Evolutionary conservation across 1,284 basidiomycete genomes (phyloP).

Genomic region (Spongispora temasekensis): DNA sequence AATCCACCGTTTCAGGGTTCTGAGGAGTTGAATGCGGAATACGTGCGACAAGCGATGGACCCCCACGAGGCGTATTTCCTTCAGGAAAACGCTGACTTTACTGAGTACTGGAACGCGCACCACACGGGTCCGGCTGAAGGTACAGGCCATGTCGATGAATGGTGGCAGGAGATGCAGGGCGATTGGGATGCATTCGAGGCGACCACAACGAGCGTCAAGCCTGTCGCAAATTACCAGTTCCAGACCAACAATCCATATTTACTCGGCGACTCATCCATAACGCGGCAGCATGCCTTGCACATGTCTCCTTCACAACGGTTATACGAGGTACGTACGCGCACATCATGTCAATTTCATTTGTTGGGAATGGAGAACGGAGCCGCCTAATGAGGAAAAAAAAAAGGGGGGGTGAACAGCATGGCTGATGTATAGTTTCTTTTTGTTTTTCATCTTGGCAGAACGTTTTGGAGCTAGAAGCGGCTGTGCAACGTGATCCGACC

Average conservation of each 20-base stretch:
- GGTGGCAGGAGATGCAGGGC: conserved; percentile 68
- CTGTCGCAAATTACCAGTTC: conserved; percentile 71
- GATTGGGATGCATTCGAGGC: conserved; percentile 87
- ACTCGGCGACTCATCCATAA: conserved; percentile 54
- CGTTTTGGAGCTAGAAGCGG: conserved; percentile 88
- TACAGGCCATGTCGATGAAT: conserved; percentile 4
- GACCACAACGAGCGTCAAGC: conserved; percentile 61
- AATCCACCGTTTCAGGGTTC: conserved; percentile 18
- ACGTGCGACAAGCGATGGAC: conserved; percentile 42
- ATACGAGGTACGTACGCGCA: conserved; percentile 61
- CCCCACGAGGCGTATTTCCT: conserved; percentile 68
- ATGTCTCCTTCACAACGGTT: conserved; percentile 42
- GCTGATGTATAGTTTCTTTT: conserved; percentile 14
- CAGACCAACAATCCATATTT: conserved; percentile 83
- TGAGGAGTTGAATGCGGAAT: conserved; percentile 24
- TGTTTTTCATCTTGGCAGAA: conserved; percentile 49
- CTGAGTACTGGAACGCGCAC: conserved; percentile 53
- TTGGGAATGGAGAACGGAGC: conserved; percentile 5
- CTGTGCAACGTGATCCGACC: conserved; percentile 77
- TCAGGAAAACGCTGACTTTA: conserved; percentile 70
- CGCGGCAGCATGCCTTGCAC: conserved; percentile 59
- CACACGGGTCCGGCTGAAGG: conserved; percentile 18
- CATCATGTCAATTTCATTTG: conserved; percentile 17
- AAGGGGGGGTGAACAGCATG: conserved; percentile 8
- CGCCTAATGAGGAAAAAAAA: conserved; percentile 1